Conservation (phyloP, 345 rosid species). For the Iberis pinnata region DNA sequence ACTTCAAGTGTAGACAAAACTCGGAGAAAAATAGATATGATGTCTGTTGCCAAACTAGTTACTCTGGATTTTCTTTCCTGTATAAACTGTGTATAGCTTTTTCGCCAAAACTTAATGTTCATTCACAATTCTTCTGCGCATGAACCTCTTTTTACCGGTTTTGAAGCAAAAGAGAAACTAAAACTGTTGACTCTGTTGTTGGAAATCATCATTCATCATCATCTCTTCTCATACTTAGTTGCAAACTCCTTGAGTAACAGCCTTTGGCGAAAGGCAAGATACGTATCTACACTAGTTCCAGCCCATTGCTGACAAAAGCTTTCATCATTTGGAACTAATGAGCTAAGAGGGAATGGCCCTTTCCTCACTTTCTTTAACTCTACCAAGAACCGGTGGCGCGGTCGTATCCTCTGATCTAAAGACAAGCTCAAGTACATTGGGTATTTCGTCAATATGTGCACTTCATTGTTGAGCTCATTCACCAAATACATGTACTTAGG, state of each 20-base stretch:
- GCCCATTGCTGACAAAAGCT: slow-evolving; percentile 84
- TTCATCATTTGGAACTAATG: slow-evolving; percentile 78
- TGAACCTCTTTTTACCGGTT: slow-evolving; percentile 18
- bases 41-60: background rate
- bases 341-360: slow-evolving; percentile 93
- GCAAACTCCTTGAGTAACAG: slow-evolving; percentile 64
- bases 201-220: slow-evolving; percentile 2
- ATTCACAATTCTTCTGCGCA: slow-evolving; percentile 16
- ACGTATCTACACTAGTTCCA: slow-evolving; percentile 70
- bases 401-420: slow-evolving; percentile 87
- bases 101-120: no score
- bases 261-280: slow-evolving; percentile 73
- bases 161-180: slow-evolving; percentile 6
- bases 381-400: slow-evolving; percentile 84
- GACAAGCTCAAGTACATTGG: slow-evolving; percentile 89
- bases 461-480: slow-evolving; percentile 74
- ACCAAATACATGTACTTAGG: slow-evolving; percentile 85
- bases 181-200: slow-evolving; percentile 6
- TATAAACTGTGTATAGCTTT: slow-evolving; percentile 1
- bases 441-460: slow-evolving; percentile 68
- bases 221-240: slow-evolving; percentile 55
- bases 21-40: slow-evolving; percentile 8
- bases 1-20: slow-evolving; percentile 13
- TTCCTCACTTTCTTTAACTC: slow-evolving; percentile 81
- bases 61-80: slow-evolving; percentile 9